Base-by-base conservation (phyloP, 768 basidiomycete genomes). In the Dendrothele bispora region DNA sequence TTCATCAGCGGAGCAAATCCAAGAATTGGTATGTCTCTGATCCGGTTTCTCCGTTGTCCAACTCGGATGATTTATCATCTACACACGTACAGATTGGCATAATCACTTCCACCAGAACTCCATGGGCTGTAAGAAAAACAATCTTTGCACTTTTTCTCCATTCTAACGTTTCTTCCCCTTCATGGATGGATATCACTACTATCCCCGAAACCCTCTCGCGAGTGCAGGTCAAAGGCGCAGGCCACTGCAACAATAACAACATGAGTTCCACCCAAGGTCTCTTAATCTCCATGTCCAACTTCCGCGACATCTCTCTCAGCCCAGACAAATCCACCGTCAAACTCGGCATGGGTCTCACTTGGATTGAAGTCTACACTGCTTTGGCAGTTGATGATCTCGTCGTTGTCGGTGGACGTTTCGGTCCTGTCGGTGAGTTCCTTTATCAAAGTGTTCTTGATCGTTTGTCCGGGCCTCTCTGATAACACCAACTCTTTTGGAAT, bases 201-300 rank as follows among this genome's bases (percentile, higher is more conserved):
- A n/a, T n/a, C n/a, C n/a, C n/a, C n/a, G n/a, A n/a, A n/a, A n/a
- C n/a, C n/a, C n/a, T n/a, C n/a, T 39, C 5, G 3, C 8, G 17
- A 18, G n/a, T n/a, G n/a, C 32, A 82, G 82, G 73, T 84, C 43
- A 85, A 82, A 59, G 75, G 82, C 17, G 83, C 79, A 10, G 83
- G 83, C 0, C 83, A 84, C 57, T 49, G 74, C 1, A 53, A 70
- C 3, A 83, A 82, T 55, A 73, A 69, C 0, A 75, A 75, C 2
- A 83, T 83, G 49, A 80, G 80, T 0, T 84, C 84, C 0, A 84
- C 83, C 0, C 49, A 57, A 1, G 83, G 82, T 25, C 73, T 85
- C 11, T 79, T 79, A 14, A 83, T 85, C 7, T 61, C 77, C 6
- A 75, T 84, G 78, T 57, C 49, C 27, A 62, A 68, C 2, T 81